Base-by-base conservation (phyloP, 805 yeast genomes). In the Schwanniomyces pseudopolymorphus region DNA sequence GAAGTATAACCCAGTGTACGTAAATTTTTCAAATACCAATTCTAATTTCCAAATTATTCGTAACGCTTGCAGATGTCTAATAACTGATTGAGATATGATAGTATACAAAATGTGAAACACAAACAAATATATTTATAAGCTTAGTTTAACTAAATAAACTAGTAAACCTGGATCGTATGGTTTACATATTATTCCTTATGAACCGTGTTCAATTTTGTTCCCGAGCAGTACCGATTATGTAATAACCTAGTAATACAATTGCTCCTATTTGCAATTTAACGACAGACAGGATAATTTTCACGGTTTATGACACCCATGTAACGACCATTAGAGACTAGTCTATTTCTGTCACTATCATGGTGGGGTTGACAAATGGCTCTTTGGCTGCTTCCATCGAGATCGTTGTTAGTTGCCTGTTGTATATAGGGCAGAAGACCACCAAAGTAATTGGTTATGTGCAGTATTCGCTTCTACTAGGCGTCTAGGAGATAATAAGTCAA, bases 181-280 rank as follows among this genome's bases (percentile, higher is more conserved):
- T 27, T 24, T 26, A 9, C 33, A 27, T 28, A 27, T n/a, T 36
- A 14, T 36, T 36, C 25, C 39, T 20, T 13, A 20, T 21, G 11
- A 36, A 36, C 28, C 40, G 40, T 38, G 40, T 38, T 38, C 28
- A 38, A 38, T 22, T 22, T 38, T 38, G 21, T 24, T 22, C 13
- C 28, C 40, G 40, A 38, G 28, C 27, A n/a, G 16, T 8, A 38
- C 40, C 25, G 40, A 38, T 38, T 38, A 38, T 38, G 40, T 38
- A 38, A 38, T 38, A 19, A 22, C 20, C 2, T 24, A 31, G 28
- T 19, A 22, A 22, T 16, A 16, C 21, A 38, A 24, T 38, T 38
- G 28, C 40, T 38, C 40, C 40, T 38, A 38, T 38, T 38, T 38
- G 31, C 28, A 22, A 24, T 24, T 22, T n/a, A n/a, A n/a, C n/a